Conservation (phyloP, 441 rosid genomes). For the Erodium chrysanthum region DNA sequence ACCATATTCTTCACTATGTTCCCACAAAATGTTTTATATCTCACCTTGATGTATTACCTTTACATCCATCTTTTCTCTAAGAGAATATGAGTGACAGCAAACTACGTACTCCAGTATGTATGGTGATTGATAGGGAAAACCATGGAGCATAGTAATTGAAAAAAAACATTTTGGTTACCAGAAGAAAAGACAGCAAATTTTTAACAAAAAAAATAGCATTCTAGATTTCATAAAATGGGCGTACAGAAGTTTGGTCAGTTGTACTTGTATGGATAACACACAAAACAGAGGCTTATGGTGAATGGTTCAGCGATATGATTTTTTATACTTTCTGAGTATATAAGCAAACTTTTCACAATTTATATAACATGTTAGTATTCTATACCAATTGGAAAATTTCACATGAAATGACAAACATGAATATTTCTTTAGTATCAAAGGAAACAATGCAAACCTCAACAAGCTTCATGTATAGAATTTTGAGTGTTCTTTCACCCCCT, state of each 20-base stretch:
- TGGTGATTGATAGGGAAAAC: no score
- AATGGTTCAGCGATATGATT: neutral
- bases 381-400: neutral
- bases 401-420: neutral
- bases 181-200: neutral
- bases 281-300: neutral
- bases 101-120: neutral
- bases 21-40: neutral
- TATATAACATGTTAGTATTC: neutral
- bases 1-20: neutral
- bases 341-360: neutral
- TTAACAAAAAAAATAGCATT: neutral
- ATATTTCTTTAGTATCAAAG: constrained; percentile 9
- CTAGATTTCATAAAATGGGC: neutral
- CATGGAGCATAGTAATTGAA: neutral
- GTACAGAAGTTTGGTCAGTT: neutral
- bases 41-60: neutral
- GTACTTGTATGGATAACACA: neutral
- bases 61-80: neutral
- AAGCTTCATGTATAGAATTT: constrained; percentile 80
- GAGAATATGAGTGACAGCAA: neutral
- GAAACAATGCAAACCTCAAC: constrained; percentile 54
- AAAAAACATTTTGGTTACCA: neutral
- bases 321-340: neutral
- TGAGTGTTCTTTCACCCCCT: constrained; percentile 81